A percentile compares a stretch with the other conserved stretches of the same genome.
These are phyloP conservation scores for Ascocoryne sarcoides DNA, from an alignment of 2,329 filamentous ascomycete genomes.

Conservation along the genomic window DNA sequence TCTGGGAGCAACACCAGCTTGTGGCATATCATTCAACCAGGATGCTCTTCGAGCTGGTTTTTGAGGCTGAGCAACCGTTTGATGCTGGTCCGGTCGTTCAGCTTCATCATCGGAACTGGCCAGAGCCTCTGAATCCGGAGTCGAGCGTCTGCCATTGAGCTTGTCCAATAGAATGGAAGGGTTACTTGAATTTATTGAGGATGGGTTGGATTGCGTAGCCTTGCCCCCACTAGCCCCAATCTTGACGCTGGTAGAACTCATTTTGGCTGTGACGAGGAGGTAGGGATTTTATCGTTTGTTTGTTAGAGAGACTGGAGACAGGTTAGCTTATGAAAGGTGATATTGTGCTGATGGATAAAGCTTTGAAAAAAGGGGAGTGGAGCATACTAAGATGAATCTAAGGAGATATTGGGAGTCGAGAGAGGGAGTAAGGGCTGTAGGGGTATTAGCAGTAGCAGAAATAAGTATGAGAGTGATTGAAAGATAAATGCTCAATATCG, in stretches of 20 bases:
- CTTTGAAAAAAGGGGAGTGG: too few species aligned
- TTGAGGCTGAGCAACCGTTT: slow-evolving; percentile 39
- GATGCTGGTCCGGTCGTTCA: slow-evolving; percentile 49
- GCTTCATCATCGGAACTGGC: slow-evolving; percentile 91
- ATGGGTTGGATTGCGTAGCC: background rate
- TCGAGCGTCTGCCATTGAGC: slow-evolving; percentile 69
- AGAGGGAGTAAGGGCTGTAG: too few species aligned
- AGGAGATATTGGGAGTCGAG: too few species aligned
- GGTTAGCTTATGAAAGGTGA: too few species aligned
- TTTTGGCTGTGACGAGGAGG: slow-evolving; percentile 4
- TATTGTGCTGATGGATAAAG: too few species aligned
- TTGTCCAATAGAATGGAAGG: slow-evolving; percentile 66
- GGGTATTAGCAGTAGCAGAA: too few species aligned
- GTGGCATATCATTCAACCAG: slow-evolving; percentile 78
- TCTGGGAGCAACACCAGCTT: slow-evolving; percentile 51
- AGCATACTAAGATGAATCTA: too few species aligned
- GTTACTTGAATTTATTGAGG: slow-evolving; percentile 45
- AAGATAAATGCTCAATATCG: too few species aligned
- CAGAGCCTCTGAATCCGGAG: slow-evolving; percentile 87
- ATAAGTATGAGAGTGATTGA: too few species aligned
- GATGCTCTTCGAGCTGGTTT: slow-evolving; percentile 67
- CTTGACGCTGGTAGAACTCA: slow-evolving; percentile 20
- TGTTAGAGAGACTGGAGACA: background rate
- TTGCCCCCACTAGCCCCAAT: slow-evolving; percentile 1
- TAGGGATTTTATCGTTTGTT: background rate